Evolutionary conservation across 2,329 filamentous ascomycete genomes (phyloP).

Genomic region (Epichloe glyceriae): DNA sequence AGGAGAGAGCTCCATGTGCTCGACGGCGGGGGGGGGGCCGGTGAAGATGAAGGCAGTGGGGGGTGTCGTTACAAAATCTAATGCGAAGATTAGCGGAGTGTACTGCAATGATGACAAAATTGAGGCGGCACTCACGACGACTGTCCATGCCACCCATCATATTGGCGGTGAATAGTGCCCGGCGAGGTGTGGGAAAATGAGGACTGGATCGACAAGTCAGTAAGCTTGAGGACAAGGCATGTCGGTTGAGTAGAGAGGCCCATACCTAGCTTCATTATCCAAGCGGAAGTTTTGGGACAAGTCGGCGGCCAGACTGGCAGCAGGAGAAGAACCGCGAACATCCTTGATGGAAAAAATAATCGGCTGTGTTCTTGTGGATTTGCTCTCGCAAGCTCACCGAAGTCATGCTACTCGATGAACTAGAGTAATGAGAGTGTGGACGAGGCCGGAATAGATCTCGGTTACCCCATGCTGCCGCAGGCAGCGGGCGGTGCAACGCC

Average conservation of each 20-base stretch:
- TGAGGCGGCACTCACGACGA: constrained; percentile 15
- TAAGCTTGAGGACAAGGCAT: not conserved
- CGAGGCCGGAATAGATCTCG: constrained; percentile 40
- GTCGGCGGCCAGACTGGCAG: constrained; percentile 81
- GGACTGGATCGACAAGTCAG: constrained; percentile 17
- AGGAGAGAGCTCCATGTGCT: constrained; percentile 90
- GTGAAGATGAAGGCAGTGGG: constrained; percentile 71
- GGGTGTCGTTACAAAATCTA: constrained; percentile 70
- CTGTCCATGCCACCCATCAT: constrained; percentile 23
- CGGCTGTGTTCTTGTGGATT: constrained; percentile 43
- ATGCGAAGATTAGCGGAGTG: constrained; percentile 4
- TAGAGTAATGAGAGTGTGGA: constrained; percentile 34
- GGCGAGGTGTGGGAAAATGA: constrained; percentile 27
- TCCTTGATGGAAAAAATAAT: constrained; percentile 75
- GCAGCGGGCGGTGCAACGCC: constrained; percentile 69
- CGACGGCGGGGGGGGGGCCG: constrained; percentile 50
- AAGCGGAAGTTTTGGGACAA: constrained; percentile 95
- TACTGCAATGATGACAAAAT: not conserved
- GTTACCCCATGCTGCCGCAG: constrained; percentile 44
- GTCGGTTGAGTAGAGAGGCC: constrained; percentile 7
- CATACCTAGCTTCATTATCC: constrained; percentile 70
- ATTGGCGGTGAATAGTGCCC: constrained; percentile 27
- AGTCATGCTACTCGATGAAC: constrained; percentile 42
- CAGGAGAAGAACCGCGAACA: constrained; percentile 75
- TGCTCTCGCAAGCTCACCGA: constrained; percentile 73